These are phyloP conservation scores for Cucumis melo DNA, from an alignment of 306 rosid species.

Conservation along the genomic window DNA sequence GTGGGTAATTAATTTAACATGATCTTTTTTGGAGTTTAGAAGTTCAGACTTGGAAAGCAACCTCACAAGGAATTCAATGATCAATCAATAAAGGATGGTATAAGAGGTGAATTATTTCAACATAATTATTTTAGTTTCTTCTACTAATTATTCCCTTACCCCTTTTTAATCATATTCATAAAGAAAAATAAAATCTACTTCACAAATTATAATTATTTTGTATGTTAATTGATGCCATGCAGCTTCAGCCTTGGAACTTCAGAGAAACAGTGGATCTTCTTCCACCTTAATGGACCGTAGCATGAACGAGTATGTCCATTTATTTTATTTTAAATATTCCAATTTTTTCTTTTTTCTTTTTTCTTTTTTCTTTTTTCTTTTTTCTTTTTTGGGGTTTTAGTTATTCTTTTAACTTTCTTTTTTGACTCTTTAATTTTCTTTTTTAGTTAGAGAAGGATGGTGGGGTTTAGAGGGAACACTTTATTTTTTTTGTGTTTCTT, in stretches of 20 bases:
- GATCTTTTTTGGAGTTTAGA: constrained; percentile 21
- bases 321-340: neutral
- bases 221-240: constrained; percentile 4
- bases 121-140: neutral
- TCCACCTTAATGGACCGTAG: constrained; percentile 80
- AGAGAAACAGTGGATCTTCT: constrained; percentile 69
- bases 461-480: neutral
- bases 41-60: constrained; percentile 97
- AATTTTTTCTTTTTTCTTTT: neutral
- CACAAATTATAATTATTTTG: neutral
- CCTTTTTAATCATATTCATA: neutral
- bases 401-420: neutral
- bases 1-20: neutral
- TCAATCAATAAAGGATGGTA: constrained; percentile 86
- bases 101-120: constrained; percentile 12
- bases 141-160: neutral
- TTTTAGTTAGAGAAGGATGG: neutral
- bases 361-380: neutral
- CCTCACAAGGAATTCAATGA: constrained; percentile 99
- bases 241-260: constrained; percentile 82
- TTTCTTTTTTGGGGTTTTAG: neutral
- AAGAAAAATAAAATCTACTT: neutral
- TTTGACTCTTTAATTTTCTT: neutral
- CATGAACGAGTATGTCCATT: constrained; percentile 71
- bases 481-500: neutral